Percentiles rank a stretch among this genome's conserved stretches.
Conservation (phyloP, 176 grass and related monocot species). For the Luzula sylvatica region DNA sequence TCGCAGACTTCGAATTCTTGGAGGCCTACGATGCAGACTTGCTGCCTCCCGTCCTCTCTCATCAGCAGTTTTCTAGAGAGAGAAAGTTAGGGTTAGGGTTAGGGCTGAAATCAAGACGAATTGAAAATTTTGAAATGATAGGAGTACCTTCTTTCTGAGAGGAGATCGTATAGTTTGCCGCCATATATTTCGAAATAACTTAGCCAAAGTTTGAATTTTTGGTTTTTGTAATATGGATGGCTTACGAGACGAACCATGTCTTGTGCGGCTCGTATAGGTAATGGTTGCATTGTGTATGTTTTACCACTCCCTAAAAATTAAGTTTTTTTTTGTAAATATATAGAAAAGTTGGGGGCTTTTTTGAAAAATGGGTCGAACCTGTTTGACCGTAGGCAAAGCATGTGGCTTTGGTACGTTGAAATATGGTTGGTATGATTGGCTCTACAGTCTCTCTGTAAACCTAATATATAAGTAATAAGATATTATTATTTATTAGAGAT, state of each 20-base stretch:
- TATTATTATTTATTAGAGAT: slow-evolving; percentile 16
- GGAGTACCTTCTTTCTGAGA: slow-evolving; percentile 96
- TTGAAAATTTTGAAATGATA: slow-evolving; percentile 23
- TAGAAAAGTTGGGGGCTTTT: too few species aligned
- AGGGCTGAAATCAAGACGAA: not conserved
- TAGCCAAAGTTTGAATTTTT: slow-evolving; percentile 98
- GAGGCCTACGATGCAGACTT: slow-evolving; percentile 95
- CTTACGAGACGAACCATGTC: slow-evolving; percentile 75
- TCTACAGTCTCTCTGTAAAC: slow-evolving; percentile 93
- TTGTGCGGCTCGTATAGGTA: slow-evolving; percentile 80
- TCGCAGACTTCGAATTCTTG: slow-evolving; percentile 98
- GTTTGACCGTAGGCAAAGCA: slow-evolving; percentile 99
- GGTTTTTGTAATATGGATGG: slow-evolving; percentile 68
- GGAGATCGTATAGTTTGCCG: slow-evolving; percentile 97
- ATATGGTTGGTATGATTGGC: slow-evolving; percentile 93
- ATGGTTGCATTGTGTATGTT: slow-evolving; percentile 97
- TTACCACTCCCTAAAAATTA: slow-evolving; percentile 80
- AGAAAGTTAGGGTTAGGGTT: too few species aligned
- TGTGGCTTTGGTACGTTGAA: slow-evolving; percentile 96
- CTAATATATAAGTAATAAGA: too few species aligned
- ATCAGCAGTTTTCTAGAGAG: slow-evolving; percentile 63
- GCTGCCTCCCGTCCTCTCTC: slow-evolving; percentile 98
- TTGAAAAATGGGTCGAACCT: slow-evolving; percentile 40
- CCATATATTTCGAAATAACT: slow-evolving; percentile 99
- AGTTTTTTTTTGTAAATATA: slow-evolving; percentile 2